Evolutionary conservation across 1,284 basidiomycete species (phyloP).

Genomic region (Papiliotrema laurentii): DNA sequence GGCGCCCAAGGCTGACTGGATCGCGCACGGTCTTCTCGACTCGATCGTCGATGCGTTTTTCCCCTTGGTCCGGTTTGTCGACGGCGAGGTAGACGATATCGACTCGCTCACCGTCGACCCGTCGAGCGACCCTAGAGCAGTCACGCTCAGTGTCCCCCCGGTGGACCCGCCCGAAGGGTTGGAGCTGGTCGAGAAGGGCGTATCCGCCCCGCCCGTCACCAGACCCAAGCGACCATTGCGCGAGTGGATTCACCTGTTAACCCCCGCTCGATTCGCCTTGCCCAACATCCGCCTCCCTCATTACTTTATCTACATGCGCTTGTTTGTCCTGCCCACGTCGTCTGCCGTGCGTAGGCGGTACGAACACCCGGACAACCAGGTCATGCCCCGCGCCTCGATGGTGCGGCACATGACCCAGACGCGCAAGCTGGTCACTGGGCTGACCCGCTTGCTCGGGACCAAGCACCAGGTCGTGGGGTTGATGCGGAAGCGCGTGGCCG

Average conservation of each 20-base stretch:
- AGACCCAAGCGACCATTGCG: background rate
- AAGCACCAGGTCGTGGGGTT: conserved; percentile 81
- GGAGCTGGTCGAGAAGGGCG: conserved; percentile 12
- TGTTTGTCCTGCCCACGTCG: conserved; percentile 36
- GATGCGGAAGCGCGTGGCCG: conserved; percentile 63
- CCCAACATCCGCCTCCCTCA: background rate
- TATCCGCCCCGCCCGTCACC: background rate
- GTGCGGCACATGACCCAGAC: conserved; percentile 72
- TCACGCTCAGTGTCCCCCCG: background rate
- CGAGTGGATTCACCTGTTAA: background rate
- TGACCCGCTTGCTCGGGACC: conserved; percentile 69
- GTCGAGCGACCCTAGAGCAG: conserved; percentile 22
- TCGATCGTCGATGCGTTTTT: conserved; percentile 94
- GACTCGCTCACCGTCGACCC: conserved; percentile 62
- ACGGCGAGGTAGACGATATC: conserved; percentile 73
- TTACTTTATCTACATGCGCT: conserved; percentile 30
- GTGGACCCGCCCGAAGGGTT: background rate
- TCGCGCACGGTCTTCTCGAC: conserved; percentile 87
- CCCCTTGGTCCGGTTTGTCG: conserved; percentile 77
- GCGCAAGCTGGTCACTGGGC: conserved; percentile 73
- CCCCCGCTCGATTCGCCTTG: too few relatives aligned
- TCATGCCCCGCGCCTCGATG: conserved; percentile 50
- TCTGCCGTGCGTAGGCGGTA: conserved; percentile 17
- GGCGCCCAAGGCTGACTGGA: conserved; percentile 75
- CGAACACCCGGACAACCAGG: conserved; percentile 15